A percentile compares a stretch with the other conserved stretches of the same genome.
These are phyloP conservation scores for Cryphonectria radicalis DNA, from an alignment of 2,329 filamentous ascomycete species.

Conservation along the genomic window DNA sequence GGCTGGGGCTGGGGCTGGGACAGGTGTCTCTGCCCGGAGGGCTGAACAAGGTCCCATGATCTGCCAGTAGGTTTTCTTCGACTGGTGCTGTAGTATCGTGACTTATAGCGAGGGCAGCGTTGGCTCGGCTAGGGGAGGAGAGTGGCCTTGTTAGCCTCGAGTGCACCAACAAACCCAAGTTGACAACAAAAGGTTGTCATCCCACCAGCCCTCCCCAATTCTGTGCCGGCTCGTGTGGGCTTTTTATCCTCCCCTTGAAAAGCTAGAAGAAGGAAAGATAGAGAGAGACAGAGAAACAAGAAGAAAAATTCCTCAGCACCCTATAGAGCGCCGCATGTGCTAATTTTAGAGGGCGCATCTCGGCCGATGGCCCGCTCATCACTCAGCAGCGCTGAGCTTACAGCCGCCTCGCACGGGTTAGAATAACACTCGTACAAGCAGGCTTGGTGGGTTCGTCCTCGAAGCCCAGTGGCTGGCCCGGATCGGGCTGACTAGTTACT, in stretches of 20 bases:
- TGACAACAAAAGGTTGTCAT: background rate
- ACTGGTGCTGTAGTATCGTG: background rate
- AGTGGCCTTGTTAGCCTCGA: background rate
- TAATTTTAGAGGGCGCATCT: background rate
- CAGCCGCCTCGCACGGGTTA: background rate
- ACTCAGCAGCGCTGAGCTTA: constrained; percentile 4
- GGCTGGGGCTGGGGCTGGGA: background rate
- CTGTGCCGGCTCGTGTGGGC: background rate
- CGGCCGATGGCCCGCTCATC: background rate
- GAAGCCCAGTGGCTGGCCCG: background rate
- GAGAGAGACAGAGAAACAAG: background rate
- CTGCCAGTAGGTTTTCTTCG: background rate
- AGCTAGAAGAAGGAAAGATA: background rate
- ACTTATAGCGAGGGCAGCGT: background rate
- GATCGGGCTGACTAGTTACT: background rate
- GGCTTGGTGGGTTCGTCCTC: background rate
- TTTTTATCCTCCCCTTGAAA: background rate
- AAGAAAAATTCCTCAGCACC: background rate
- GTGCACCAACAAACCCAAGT: background rate
- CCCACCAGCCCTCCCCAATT: background rate
- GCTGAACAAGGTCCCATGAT: background rate
- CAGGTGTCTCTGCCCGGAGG: background rate
- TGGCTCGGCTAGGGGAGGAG: background rate
- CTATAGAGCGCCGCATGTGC: background rate
- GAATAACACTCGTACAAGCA: background rate